Conservation (phyloP, 129 eudicot genomes). For the Logfia minima region DNA sequence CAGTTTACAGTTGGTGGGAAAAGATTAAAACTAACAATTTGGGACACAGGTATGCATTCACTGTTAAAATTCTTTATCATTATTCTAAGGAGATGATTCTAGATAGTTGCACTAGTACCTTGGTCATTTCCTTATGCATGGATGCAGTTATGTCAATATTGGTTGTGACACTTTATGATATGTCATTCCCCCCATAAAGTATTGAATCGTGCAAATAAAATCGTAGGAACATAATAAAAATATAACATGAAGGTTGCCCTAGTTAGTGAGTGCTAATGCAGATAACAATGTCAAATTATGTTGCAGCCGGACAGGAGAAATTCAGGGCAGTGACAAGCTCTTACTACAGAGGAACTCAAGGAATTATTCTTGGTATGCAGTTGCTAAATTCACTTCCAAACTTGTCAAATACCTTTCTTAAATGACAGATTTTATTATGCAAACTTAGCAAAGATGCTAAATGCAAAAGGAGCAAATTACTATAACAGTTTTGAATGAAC, state of each 20-base stretch:
- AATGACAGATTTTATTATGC: background rate
- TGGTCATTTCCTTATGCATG: conserved; percentile 10
- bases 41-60: conserved; percentile 77
- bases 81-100: background rate
- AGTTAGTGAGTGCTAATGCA: background rate
- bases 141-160: background rate
- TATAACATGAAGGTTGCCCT: background rate
- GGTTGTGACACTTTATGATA: no score
- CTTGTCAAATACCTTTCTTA: background rate
- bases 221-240: background rate
- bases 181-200: background rate
- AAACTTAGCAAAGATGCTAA: background rate
- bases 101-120: conserved; percentile 1
- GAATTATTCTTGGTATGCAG: conserved; percentile 76
- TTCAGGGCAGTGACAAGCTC: conserved; percentile 96
- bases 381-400: conserved; percentile 5
- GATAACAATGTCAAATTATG: background rate
- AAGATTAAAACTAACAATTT: conserved; percentile 81
- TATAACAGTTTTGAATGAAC: background rate
- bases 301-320: conserved; percentile 94
- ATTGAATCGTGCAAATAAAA: background rate
- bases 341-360: conserved; percentile 94
- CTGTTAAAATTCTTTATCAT: background rate
- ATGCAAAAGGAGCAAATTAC: background rate
- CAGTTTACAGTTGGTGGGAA: conserved; percentile 70